Base-by-base conservation (phyloP, 176 grass and related monocot species). In the Musa itinerans region DNA sequence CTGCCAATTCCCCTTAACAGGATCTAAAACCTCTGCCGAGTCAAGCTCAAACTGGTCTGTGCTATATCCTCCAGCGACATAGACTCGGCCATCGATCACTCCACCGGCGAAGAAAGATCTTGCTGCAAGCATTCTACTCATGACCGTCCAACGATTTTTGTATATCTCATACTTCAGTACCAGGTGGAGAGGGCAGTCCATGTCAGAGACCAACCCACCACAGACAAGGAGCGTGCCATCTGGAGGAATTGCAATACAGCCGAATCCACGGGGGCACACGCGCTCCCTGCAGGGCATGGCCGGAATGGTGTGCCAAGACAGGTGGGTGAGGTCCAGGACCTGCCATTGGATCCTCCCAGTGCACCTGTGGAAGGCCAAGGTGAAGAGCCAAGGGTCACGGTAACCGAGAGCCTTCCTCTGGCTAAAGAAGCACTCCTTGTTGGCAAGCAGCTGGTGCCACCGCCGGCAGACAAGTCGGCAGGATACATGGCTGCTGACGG, bases 261-360 rank as follows among this genome's bases (percentile, higher is more conserved):
- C 88, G 19, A 99, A 99, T 0, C 95, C 95, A 23, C 90, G 88
- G 8, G 95, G 95, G 48, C 88, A 99, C 8, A 83, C 91, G 0
- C 86, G 78, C 27, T 99, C 95, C 20, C 84, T 52, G 22, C 95
- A 99, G 0, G 95, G 95, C 95, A 99, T 99, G 86, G 86, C 53
- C 9, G 95, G 95, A 63, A 99, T 92, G 1, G 80, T 80, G 65
- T 99, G 95, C 95, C 95, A 99, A 4, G 82, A 78, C 9, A 92
- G 80, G 79, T 81, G 59, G 56, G 63, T 71, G 1, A 99, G 86
- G 77, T 99, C 95, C 8, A 99, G 84, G 53, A 94, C 95, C 76
- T 89, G 85, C 95, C 95, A 99, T 50, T 99, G 88, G 17, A 99
- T 99, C 78, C 94, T 92, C 14, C 95, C 95, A 7, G 90, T 94